Evolutionary conservation across 768 basidiomycete species (phyloP).

Genomic region (Cubamyces sp.): DNA sequence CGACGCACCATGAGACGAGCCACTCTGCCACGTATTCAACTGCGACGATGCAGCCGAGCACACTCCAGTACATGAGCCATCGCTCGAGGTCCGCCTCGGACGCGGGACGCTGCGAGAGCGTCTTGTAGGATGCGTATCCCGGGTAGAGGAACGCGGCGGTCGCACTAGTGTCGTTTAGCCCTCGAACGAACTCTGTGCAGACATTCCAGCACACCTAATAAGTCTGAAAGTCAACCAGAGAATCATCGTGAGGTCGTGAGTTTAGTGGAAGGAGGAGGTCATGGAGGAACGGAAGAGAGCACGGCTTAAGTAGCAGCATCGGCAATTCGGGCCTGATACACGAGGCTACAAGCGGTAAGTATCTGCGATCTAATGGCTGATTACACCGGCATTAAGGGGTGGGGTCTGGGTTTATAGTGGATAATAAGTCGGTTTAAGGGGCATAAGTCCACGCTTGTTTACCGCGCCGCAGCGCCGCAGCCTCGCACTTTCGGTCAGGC

Average conservation of each 20-base stretch:
- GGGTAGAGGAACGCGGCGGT: slow-evolving; percentile 85
- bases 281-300: slow-evolving; percentile 17
- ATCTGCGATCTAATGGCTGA: neutral
- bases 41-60: slow-evolving; percentile 78
- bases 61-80: slow-evolving; percentile 99
- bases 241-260: slow-evolving; percentile 38
- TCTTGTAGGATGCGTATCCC: slow-evolving; percentile 96
- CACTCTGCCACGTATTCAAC: slow-evolving; percentile 87
- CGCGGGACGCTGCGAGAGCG: slow-evolving; percentile 83
- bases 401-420: neutral
- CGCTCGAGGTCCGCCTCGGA: slow-evolving; percentile 85
- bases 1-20: slow-evolving; percentile 79
- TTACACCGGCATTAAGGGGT: neutral
- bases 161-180: slow-evolving; percentile 48
- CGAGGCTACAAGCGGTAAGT: neutral
- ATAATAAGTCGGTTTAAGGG: neutral
- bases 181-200: neutral
- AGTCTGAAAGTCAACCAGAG: slow-evolving; percentile 47
- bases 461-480: neutral
- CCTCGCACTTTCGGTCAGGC: slow-evolving; percentile 20
- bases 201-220: slow-evolving; percentile 38
- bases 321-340: slow-evolving; percentile 1
- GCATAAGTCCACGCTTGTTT: neutral
- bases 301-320: slow-evolving; percentile 7
- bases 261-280: neutral